phyloP scores from a whole-genome alignment of 805 yeast species.

The Citeromyces matritensis region DNA sequence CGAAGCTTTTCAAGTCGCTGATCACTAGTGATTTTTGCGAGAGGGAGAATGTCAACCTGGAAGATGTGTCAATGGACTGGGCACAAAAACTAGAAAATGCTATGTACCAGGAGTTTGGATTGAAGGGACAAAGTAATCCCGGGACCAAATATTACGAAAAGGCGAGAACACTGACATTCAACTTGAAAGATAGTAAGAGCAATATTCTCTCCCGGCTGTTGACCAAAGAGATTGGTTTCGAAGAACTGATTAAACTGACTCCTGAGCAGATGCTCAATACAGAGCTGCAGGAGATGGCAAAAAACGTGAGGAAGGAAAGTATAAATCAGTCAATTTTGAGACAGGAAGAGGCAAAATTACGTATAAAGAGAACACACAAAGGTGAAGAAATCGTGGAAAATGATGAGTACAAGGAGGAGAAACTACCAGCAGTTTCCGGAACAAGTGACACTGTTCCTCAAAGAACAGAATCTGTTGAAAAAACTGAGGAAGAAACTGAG shows the following conservation, averaged over 20 bases:
- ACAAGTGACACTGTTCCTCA: neutral
- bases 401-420: conserved; percentile 19
- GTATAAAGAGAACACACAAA: conserved; percentile 69
- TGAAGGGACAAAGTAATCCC: conserved; percentile 3
- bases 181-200: conserved; percentile 42
- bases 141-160: conserved; percentile 39
- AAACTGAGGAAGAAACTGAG: neutral
- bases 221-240: conserved; percentile 34
- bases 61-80: conserved; percentile 20
- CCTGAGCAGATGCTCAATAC: conserved; percentile 71
- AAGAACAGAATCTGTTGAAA: neutral
- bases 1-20: too few species aligned
- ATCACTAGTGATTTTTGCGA: too few species aligned
- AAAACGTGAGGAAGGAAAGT: conserved; percentile 53
- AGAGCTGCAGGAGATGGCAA: conserved; percentile 55
- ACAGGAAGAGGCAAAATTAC: conserved; percentile 32
- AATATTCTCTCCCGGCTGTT: conserved; percentile 43
- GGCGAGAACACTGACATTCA: conserved; percentile 50
- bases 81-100: conserved; percentile 37
- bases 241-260: conserved; percentile 44
- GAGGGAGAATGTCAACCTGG: conserved; percentile 6
- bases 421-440: too few species aligned
- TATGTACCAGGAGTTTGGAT: conserved; percentile 21
- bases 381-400: conserved; percentile 74
- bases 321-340: conserved; percentile 56